These are phyloP conservation scores for Talaromyces ruber DNA, from an alignment of 495 filamentous ascomycete genomes.

Conservation along the genomic window DNA sequence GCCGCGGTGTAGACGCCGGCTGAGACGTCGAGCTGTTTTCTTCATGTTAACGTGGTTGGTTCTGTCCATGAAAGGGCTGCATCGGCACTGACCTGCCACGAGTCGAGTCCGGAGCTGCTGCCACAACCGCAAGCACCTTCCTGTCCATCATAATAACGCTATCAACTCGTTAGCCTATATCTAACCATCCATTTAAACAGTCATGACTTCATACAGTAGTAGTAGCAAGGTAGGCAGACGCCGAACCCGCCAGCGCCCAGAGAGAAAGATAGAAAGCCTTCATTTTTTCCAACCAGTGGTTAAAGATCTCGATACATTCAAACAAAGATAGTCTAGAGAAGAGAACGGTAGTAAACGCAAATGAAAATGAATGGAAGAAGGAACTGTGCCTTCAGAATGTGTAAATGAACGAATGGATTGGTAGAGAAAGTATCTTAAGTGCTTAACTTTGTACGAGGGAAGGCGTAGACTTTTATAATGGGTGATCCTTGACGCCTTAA, in stretches of 20 bases:
- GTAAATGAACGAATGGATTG: not conserved
- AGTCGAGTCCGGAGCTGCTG: constrained; percentile 9
- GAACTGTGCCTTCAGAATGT: not conserved
- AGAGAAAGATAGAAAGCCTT: constrained; percentile 1
- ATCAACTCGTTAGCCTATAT: not conserved
- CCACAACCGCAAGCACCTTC: constrained; percentile 27
- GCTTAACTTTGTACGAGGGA: not conserved
- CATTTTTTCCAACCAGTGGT: constrained; percentile 3
- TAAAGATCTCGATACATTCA: not conserved
- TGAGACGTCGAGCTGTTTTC: constrained; percentile 1
- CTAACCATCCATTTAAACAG: not conserved
- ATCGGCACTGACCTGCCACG: constrained; percentile 18
- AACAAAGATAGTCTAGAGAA: not conserved
- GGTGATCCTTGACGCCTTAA: not conserved
- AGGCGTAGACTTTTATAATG: not conserved
- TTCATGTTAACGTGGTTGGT: no score
- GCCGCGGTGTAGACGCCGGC: constrained; percentile 21
- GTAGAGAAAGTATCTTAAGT: not conserved
- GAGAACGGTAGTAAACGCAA: not conserved
- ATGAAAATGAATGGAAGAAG: not conserved
- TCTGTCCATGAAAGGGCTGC: not conserved
- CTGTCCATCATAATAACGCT: constrained; percentile 26
- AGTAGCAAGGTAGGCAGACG: constrained; percentile 7
- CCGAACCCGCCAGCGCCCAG: constrained; percentile 4
- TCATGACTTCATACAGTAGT: constrained; percentile 7